A percentile compares a stretch with the other conserved stretches of the same genome.
These are phyloP conservation scores for Fragaria iinumae DNA, from an alignment of 306 rosid genomes.

Conservation along the genomic window DNA sequence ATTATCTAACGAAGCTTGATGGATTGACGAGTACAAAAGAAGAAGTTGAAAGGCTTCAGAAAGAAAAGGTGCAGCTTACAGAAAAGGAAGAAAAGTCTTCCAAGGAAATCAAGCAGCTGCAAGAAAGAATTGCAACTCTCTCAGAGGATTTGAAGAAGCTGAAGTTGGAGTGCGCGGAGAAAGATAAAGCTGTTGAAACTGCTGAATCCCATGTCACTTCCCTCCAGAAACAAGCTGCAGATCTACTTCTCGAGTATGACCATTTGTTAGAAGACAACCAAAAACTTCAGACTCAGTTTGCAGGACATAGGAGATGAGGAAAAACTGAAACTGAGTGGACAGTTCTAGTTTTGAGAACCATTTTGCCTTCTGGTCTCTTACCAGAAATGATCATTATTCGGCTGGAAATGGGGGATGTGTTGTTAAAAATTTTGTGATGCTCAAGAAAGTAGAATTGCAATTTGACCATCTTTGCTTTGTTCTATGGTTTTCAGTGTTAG, in stretches of 20 bases:
- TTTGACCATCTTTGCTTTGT: constrained; percentile 7
- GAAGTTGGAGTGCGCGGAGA: constrained; percentile 57
- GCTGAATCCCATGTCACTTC: constrained; percentile 70
- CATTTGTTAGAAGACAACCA: constrained; percentile 83
- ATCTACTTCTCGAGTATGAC: constrained; percentile 76
- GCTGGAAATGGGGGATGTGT: not conserved
- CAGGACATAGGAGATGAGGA: constrained; percentile 39
- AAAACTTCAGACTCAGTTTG: constrained; percentile 63
- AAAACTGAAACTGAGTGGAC: constrained; percentile 13
- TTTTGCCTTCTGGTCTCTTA: constrained; percentile 15
- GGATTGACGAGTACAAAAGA: constrained; percentile 56
- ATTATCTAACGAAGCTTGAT: constrained; percentile 60
- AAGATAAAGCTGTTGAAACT: constrained; percentile 60
- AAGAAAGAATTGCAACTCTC: constrained; percentile 38
- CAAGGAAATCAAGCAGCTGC: constrained; percentile 51
- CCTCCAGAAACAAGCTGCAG: constrained; percentile 78
- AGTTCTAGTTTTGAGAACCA: constrained; percentile 22
- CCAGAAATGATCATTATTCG: not conserved
- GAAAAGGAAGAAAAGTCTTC: constrained; percentile 61
- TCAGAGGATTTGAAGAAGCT: constrained; percentile 62
- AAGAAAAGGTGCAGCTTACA: constrained; percentile 45
- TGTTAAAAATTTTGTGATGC: constrained; percentile 9
- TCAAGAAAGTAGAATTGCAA: constrained; percentile 1
- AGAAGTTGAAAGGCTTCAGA: constrained; percentile 57
- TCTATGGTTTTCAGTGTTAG: not conserved